phyloP scores from a whole-genome alignment of 768 basidiomycete species.

The Pulveroboletus sp. region DNA sequence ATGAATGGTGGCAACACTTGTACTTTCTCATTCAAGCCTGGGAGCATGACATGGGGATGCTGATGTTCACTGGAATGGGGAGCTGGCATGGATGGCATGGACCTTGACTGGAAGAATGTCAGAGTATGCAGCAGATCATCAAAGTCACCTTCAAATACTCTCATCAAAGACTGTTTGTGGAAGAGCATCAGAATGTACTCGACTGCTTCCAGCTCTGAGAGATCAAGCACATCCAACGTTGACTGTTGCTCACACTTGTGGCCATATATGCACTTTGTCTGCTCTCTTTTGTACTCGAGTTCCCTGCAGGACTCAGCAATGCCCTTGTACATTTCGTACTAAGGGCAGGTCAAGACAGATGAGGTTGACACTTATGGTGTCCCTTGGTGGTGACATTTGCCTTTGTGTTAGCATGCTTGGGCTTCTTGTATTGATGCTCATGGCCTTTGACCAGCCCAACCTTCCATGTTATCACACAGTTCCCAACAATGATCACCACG shows the following conservation, averaged over 20 bases:
- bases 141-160: too few species aligned
- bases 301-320: constrained; percentile 56
- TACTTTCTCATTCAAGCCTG: too few species aligned
- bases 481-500: constrained; percentile 57
- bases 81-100: too few species aligned
- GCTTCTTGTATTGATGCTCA: too few species aligned
- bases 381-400: constrained; percentile 38
- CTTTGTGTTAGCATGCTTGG: constrained; percentile 24
- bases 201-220: constrained; percentile 70
- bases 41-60: too few species aligned
- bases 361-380: constrained; percentile 36
- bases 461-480: constrained; percentile 54
- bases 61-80: too few species aligned
- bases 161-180: too few species aligned
- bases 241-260: constrained; percentile 56
- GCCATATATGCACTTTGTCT: constrained; percentile 36
- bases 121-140: too few species aligned
- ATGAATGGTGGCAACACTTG: too few species aligned
- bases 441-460: too few species aligned
- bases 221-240: constrained; percentile 57
- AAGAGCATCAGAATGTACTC: constrained; percentile 75
- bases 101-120: too few species aligned
- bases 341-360: constrained; percentile 12
- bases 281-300: constrained; percentile 47
- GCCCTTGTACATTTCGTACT: constrained; percentile 57